phyloP scores from a whole-genome alignment of 768 basidiomycete species.

The Solioccasus polychromus region DNA sequence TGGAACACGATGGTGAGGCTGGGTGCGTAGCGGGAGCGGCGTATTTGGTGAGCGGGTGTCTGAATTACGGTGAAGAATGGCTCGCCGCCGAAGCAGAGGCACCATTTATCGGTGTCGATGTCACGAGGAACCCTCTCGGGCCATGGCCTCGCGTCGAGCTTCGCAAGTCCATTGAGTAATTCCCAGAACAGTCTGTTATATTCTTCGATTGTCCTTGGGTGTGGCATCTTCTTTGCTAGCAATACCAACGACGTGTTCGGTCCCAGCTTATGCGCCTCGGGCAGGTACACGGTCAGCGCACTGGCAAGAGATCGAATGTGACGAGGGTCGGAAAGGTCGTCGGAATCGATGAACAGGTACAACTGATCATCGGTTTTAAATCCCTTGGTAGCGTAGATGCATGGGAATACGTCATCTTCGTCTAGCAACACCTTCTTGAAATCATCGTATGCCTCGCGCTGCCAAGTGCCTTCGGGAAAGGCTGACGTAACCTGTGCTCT shows the following conservation, averaged over 20 bases:
- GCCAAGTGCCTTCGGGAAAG: slow-evolving; percentile 17
- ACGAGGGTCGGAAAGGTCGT: slow-evolving; percentile 20
- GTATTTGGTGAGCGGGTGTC: slow-evolving; percentile 22
- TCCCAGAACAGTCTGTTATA: slow-evolving; percentile 20
- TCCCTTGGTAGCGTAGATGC: slow-evolving; percentile 22
- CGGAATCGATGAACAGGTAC: slow-evolving; percentile 23
- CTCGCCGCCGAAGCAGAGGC: slow-evolving; percentile 22
- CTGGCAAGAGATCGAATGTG: slow-evolving; percentile 19
- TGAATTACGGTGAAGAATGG: slow-evolving; percentile 21
- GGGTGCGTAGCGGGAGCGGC: slow-evolving; percentile 19
- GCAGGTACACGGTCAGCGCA: slow-evolving; percentile 13
- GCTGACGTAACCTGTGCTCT: slow-evolving; percentile 14
- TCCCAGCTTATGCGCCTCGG: slow-evolving; percentile 13
- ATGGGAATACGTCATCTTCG: slow-evolving; percentile 19
- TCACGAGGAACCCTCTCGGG: slow-evolving; percentile 14
- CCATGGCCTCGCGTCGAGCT: slow-evolving; percentile 17
- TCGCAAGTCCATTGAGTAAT: slow-evolving; percentile 18
- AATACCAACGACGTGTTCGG: slow-evolving; percentile 21
- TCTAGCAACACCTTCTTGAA: slow-evolving; percentile 21
- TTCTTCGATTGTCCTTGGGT: slow-evolving; percentile 14
- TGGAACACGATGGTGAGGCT: slow-evolving; percentile 23
- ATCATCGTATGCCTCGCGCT: slow-evolving; percentile 17
- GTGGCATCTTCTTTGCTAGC: slow-evolving; percentile 12
- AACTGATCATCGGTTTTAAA: slow-evolving; percentile 21
- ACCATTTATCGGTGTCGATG: slow-evolving; percentile 22